A percentile compares a stretch with the other conserved stretches of the same genome.
phyloP scores from a whole-genome alignment of 73 alveolate genomes.

The Halteria grandinella region DNA sequence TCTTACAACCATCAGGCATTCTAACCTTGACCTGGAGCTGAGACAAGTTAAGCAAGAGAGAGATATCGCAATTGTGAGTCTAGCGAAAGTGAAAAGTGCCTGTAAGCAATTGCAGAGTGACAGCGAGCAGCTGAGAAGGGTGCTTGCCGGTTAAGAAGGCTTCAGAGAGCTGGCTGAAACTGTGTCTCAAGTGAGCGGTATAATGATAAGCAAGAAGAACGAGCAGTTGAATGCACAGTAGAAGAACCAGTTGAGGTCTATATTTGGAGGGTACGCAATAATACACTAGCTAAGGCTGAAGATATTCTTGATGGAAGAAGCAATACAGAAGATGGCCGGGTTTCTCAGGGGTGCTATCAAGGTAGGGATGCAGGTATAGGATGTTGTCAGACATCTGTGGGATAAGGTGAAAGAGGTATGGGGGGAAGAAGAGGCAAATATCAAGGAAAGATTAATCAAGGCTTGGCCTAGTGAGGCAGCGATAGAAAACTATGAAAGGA shows the following conservation, averaged over 20 bases:
- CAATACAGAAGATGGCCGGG: too few species aligned
- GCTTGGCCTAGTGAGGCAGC: too few species aligned
- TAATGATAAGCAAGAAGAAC: conserved; percentile 41
- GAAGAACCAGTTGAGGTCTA: conserved; percentile 17
- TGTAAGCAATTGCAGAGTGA: conserved; percentile 1
- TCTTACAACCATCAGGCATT: background rate
- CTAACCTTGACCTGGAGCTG: conserved; percentile 14
- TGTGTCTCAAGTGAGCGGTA: background rate
- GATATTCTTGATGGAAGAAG: conserved; percentile 1
- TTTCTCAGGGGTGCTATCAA: too few species aligned
- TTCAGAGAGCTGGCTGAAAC: conserved; percentile 18
- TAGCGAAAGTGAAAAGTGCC: background rate
- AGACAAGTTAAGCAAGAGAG: conserved; percentile 21
- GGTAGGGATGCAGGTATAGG: too few species aligned
- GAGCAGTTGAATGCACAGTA: background rate
- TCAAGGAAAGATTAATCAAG: too few species aligned
- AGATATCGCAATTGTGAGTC: background rate
- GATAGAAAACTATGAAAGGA: too few species aligned
- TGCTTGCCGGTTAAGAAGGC: conserved; percentile 13
- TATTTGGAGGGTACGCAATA: conserved; percentile 29
- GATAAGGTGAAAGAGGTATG: too few species aligned
- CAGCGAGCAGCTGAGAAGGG: conserved; percentile 6
- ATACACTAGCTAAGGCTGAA: conserved; percentile 22
- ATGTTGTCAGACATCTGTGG: too few species aligned
- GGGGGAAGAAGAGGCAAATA: too few species aligned